A percentile compares a stretch with the other conserved stretches of the same genome.
Conservation (phyloP, 1,139 yeast genomes). For the Lodderomyces metapsilosis region DNA sequence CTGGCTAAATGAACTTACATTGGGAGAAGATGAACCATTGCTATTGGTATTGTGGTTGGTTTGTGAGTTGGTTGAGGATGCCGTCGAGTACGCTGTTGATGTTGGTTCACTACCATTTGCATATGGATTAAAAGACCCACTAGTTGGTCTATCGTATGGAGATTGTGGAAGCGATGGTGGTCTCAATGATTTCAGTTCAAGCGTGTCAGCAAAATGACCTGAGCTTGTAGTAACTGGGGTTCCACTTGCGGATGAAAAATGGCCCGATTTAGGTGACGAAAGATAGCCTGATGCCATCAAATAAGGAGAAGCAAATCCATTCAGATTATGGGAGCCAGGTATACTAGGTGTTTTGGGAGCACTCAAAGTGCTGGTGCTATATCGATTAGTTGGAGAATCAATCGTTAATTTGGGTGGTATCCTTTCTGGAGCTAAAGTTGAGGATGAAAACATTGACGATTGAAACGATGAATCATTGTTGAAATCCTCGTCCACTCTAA, state of each 20-base stretch:
- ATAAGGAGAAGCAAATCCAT: conserved; percentile 64
- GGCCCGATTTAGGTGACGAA: conserved; percentile 43
- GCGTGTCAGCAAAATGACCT: conserved; percentile 10
- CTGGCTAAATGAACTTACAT: not conserved
- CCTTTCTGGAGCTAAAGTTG: conserved; percentile 26
- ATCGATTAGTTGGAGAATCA: conserved; percentile 23
- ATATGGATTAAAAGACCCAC: not conserved
- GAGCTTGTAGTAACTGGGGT: conserved; percentile 17
- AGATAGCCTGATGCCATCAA: conserved; percentile 55
- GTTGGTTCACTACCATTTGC: conserved; percentile 3
- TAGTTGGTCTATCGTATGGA: conserved; percentile 1
- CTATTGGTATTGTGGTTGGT: conserved; percentile 2
- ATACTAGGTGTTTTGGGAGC: conserved; percentile 32
- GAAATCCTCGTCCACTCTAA: conserved; percentile 28
- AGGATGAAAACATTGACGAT: conserved; percentile 24
- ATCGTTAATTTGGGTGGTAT: conserved; percentile 30
- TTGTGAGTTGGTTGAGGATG: conserved; percentile 7
- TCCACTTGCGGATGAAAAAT: conserved; percentile 21
- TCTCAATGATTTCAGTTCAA: conserved; percentile 2
- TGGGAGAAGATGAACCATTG: conserved; percentile 11
- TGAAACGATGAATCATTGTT: conserved; percentile 12
- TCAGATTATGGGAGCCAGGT: conserved; percentile 24
- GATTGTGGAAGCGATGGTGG: conserved; percentile 12
- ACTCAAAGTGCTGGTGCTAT: conserved; percentile 1
- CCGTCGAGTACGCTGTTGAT: conserved; percentile 10